Percentiles rank a stretch among this genome's conserved stretches.
Evolutionary conservation across 2,329 filamentous ascomycete genomes (phyloP).

Genomic region (Fusarium ramigenum): DNA sequence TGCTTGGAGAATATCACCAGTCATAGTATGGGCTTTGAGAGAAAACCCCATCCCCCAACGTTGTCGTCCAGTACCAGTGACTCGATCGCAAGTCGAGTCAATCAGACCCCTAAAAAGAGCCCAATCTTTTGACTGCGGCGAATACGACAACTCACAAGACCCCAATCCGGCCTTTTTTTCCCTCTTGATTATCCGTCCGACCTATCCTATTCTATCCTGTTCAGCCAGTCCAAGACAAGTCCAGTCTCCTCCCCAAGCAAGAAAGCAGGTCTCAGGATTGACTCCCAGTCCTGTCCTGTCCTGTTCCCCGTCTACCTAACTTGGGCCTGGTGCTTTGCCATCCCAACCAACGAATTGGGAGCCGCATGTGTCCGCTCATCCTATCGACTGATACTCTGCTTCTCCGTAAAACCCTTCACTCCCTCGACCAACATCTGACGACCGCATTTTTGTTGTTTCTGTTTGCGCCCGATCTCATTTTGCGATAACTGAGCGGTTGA

Average conservation of each 20-base stretch:
- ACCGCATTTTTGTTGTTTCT: constrained; percentile 11
- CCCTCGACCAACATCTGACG: constrained; percentile 32
- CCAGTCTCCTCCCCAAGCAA: background rate
- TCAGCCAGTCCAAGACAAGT: background rate
- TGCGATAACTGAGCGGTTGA: constrained; percentile 9
- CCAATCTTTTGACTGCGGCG: constrained; percentile 29
- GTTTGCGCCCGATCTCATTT: constrained; percentile 17
- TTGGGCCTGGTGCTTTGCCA: constrained; percentile 29
- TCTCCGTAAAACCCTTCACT: constrained; percentile 42
- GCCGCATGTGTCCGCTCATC: constrained; percentile 41
- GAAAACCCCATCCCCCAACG: constrained; percentile 23
- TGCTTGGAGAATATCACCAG: constrained; percentile 20
- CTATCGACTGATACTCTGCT: constrained; percentile 42
- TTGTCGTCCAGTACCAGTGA: constrained; percentile 10
- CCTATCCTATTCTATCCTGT: background rate
- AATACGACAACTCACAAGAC: constrained; percentile 34
- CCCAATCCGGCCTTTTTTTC: constrained; percentile 14
- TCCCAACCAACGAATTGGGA: constrained; percentile 42
- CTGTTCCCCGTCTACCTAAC: constrained; percentile 32
- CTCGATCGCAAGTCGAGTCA: constrained; percentile 24
- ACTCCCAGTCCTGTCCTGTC: constrained; percentile 31
- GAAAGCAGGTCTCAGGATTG: constrained; percentile 31
- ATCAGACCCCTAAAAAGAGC: constrained; percentile 13
- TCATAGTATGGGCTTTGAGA: constrained; percentile 12
- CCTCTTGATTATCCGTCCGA: constrained; percentile 7